These are phyloP conservation scores for Metschnikowia corniflorae DNA, from an alignment of 805 yeast genomes.

Conservation along the genomic window DNA sequence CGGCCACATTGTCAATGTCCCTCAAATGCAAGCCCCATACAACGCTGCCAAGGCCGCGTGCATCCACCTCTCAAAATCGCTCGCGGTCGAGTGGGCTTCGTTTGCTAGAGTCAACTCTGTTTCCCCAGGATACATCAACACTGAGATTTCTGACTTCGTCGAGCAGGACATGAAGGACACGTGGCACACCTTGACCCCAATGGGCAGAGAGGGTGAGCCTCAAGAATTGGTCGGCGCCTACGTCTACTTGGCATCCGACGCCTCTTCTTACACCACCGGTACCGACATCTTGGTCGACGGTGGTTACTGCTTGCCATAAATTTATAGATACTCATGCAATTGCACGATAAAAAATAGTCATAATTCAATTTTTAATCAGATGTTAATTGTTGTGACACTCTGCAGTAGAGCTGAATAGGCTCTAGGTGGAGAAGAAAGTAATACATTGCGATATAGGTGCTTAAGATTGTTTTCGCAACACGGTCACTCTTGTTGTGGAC, in stretches of 20 bases:
- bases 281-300: constrained; percentile 45
- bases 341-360: no score
- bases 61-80: constrained; percentile 40
- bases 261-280: constrained; percentile 43
- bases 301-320: constrained; percentile 36
- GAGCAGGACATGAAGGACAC: constrained; percentile 28
- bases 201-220: constrained; percentile 45
- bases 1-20: constrained; percentile 46
- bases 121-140: constrained; percentile 42
- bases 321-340: no score
- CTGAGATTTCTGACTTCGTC: constrained; percentile 39
- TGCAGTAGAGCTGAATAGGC: no score
- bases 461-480: no score
- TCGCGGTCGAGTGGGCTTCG: constrained; percentile 48
- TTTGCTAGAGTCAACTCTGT: constrained; percentile 42
- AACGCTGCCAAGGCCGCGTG: constrained; percentile 47
- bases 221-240: constrained; percentile 47
- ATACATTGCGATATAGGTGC: no score
- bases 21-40: constrained; percentile 45
- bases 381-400: no score
- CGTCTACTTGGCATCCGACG: constrained; percentile 43
- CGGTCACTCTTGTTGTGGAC: no score
- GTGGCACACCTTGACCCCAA: constrained; percentile 41
- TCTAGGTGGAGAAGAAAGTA: no score
- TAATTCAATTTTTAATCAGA: no score